These are phyloP conservation scores for Sclerotinia borealis DNA, from an alignment of 2,329 filamentous ascomycete genomes.

Conservation along the genomic window DNA sequence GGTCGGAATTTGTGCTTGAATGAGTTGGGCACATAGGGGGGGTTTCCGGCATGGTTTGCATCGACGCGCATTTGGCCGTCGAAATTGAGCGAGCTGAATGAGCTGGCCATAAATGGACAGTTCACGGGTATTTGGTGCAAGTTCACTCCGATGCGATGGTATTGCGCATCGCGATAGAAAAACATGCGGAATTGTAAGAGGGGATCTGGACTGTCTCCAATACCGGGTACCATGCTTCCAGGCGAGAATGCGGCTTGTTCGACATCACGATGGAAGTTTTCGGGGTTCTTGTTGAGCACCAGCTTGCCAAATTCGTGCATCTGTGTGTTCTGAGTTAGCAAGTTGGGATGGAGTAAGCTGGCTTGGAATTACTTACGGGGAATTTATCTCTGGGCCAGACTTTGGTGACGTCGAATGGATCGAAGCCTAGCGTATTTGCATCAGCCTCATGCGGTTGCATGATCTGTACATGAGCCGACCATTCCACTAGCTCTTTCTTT, in stretches of 20 bases:
- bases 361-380: constrained; percentile 28
- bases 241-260: constrained; percentile 65
- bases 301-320: constrained; percentile 43
- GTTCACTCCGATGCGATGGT: constrained; percentile 51
- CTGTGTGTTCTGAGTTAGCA: not conserved
- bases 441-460: constrained; percentile 41
- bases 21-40: constrained; percentile 34
- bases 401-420: constrained; percentile 49
- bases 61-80: constrained; percentile 33
- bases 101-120: constrained; percentile 24
- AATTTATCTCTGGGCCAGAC: constrained; percentile 44
- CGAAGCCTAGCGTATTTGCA: constrained; percentile 45
- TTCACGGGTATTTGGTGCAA: constrained; percentile 50
- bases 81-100: constrained; percentile 30
- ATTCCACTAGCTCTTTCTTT: constrained; percentile 46
- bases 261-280: constrained; percentile 58
- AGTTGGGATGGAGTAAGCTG: not conserved
- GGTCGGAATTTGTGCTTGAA: constrained; percentile 53
- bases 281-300: constrained; percentile 36
- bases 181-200: constrained; percentile 62
- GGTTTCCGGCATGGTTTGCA: constrained; percentile 43
- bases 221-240: constrained; percentile 57
- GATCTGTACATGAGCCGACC: constrained; percentile 48
- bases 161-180: constrained; percentile 60
- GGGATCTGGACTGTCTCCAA: constrained; percentile 62